Evolutionary conservation across 176 grass and related monocot genomes (phyloP), one percentile per base, ranked within the genome.

Genomic region (Oryza australiensis): DNA sequence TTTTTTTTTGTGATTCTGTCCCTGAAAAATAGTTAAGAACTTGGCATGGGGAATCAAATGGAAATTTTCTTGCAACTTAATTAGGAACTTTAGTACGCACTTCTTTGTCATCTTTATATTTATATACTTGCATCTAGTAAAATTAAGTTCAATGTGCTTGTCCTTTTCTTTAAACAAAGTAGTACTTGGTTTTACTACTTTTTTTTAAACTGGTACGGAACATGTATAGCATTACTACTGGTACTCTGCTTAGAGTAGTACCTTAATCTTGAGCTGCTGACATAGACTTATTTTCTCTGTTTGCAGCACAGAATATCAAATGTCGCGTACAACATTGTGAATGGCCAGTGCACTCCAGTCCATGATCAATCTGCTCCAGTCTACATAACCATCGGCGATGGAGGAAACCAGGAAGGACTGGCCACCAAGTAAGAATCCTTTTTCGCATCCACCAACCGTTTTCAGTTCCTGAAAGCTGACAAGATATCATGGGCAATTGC

Each of bases 241-340:
- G 5, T 11, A 23, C 29, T 64, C 27, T 76, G 35, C 23, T 46
- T 75, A 81, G 5, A 42, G 62, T 4, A 33, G 3, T 20, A 26
- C 0, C 14, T 35, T 30, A 12, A 27, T 55, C 34, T 22, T 4
- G 16, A 33, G 26, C 16, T 46, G 5, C 59, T 78, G 27, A 84
- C 6, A 45, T 5, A 0, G 1, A 74, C 6, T 2, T 2, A 27
- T 45, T 14, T 34, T 42, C 9, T 68, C 40, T 60, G 32, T 11
- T 89, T 84, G 74, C 92, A 98, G 92, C 86, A 94, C 86, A 89
- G 95, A 28, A 81, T 94, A 86, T 98, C 92, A 42, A 98, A 98
- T 30, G 73, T 85, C 0, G 88, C 81, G 5, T 98, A 98, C 73
- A 94, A 98, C 81, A 83, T 98, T 22, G 72, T 93, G 67, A 98